phyloP scores from a whole-genome alignment of 2,329 filamentous ascomycete genomes.

The Paecilomyces formosus region DNA sequence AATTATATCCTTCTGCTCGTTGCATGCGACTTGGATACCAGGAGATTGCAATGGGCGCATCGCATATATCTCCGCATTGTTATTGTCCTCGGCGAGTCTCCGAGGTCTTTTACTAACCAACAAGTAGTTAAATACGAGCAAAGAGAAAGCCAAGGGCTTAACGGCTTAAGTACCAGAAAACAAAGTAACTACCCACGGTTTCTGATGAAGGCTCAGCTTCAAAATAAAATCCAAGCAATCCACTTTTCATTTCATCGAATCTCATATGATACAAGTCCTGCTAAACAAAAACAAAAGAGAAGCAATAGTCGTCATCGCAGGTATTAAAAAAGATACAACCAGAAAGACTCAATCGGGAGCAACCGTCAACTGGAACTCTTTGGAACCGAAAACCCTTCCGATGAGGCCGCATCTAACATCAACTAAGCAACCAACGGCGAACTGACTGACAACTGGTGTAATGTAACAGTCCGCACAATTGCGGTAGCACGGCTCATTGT shows the following conservation, averaged over 20 bases:
- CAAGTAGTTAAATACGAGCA: too few relatives aligned
- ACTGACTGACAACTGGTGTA: not conserved
- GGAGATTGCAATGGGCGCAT: too few relatives aligned
- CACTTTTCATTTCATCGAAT: too few relatives aligned
- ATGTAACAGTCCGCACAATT: not conserved
- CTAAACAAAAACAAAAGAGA: not conserved
- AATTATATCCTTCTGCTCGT: not conserved
- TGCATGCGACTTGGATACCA: too few relatives aligned
- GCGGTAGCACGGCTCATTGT: not conserved
- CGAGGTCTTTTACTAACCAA: too few relatives aligned
- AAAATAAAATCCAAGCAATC: too few relatives aligned
- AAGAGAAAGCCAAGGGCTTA: too few relatives aligned
- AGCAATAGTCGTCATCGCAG: not conserved
- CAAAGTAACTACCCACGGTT: too few relatives aligned
- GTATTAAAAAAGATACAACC: not conserved
- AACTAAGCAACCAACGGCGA: not conserved
- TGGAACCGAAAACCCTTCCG: not conserved
- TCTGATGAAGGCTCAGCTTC: too few relatives aligned
- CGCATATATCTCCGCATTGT: too few relatives aligned
- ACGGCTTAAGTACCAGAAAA: too few relatives aligned
- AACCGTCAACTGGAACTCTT: not conserved
- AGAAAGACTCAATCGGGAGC: not conserved
- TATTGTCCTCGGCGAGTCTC: too few relatives aligned
- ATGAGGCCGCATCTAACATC: not conserved
- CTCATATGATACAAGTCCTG: not conserved